A percentile compares a stretch with the other conserved stretches of the same genome.
These are phyloP conservation scores for Globisporangium nodosum DNA, from an alignment of 352 stramenopile genomes.

Conservation along the genomic window DNA sequence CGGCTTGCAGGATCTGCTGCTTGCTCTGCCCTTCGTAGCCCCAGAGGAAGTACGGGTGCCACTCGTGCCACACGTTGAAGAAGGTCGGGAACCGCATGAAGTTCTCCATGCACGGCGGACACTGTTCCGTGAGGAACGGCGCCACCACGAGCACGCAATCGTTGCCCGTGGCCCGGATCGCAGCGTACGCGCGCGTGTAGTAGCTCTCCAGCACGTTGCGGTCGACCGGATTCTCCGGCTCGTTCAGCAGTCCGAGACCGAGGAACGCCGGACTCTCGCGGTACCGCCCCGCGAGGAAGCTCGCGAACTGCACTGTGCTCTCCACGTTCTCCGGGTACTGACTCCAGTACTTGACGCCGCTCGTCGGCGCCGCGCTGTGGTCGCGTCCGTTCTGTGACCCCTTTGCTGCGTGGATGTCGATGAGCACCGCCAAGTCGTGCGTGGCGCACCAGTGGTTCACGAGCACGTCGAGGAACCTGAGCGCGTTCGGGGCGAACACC, in stretches of 20 bases:
- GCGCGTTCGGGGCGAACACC: conserved; percentile 34
- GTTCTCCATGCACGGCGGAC: conserved; percentile 29
- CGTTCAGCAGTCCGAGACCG: conserved; percentile 78
- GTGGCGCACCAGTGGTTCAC: conserved; percentile 72
- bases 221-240: conserved; percentile 50
- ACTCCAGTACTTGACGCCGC: conserved; percentile 32
- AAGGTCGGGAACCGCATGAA: conserved; percentile 34
- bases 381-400: conserved; percentile 81
- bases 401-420: conserved; percentile 76
- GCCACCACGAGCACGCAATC: conserved; percentile 54
- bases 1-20: conserved; percentile 51
- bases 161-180: conserved; percentile 45
- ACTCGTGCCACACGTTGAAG: conserved; percentile 42
- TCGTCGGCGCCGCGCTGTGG: conserved; percentile 42
- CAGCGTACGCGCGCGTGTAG: conserved; percentile 48
- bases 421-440: conserved; percentile 60
- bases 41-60: conserved; percentile 62
- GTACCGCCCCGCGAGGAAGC: conserved; percentile 49
- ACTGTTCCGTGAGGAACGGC: conserved; percentile 48
- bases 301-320: conserved; percentile 57
- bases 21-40: conserved; percentile 50
- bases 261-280: conserved; percentile 36
- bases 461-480: conserved; percentile 70
- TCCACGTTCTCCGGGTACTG: conserved; percentile 58
- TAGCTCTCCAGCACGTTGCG: conserved; percentile 46